These are phyloP conservation scores for Komagataella kurtzmanii DNA, from an alignment of 805 yeast species.

Conservation along the genomic window DNA sequence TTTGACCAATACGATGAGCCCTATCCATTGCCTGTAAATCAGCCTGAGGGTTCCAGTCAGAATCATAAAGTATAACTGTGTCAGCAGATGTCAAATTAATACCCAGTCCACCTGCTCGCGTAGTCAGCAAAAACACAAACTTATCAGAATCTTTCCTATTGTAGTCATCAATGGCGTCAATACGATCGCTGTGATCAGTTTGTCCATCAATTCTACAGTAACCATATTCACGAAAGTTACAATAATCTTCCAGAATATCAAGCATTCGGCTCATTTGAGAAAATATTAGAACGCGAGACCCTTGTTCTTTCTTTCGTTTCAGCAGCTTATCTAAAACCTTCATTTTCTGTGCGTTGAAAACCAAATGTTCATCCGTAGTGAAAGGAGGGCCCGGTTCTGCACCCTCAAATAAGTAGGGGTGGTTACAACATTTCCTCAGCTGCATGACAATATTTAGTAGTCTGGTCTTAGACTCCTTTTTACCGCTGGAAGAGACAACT, in stretches of 20 bases:
- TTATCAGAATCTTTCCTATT: constrained; percentile 69
- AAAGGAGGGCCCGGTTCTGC: constrained; percentile 94
- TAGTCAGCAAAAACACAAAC: constrained; percentile 60
- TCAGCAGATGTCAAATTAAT: constrained; percentile 72
- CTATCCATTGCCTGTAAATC: constrained; percentile 85
- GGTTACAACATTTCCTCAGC: constrained; percentile 85
- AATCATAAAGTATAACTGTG: constrained; percentile 60
- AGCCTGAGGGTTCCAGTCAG: constrained; percentile 87
- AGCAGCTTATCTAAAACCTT: constrained; percentile 61
- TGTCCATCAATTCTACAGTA: constrained; percentile 79
- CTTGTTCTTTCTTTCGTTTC: constrained; percentile 48
- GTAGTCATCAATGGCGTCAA: constrained; percentile 73
- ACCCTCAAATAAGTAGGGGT: constrained; percentile 75
- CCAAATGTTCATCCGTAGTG: constrained; percentile 75
- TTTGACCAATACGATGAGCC: constrained; percentile 82
- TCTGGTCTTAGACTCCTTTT: constrained; percentile 85
- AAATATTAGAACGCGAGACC: constrained; percentile 67
- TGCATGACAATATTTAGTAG: constrained; percentile 88
- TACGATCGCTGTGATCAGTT: constrained; percentile 68
- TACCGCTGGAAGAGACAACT: constrained; percentile 84
- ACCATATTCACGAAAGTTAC: constrained; percentile 51
- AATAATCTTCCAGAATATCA: constrained; percentile 72
- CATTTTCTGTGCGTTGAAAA: constrained; percentile 60
- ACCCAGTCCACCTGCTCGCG: constrained; percentile 88
- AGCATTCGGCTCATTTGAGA: constrained; percentile 77